Percentiles rank a stretch among this genome's conserved stretches.
Evolutionary conservation across 1,139 yeast genomes (phyloP).

Genomic region (Geotrichum candidum): DNA sequence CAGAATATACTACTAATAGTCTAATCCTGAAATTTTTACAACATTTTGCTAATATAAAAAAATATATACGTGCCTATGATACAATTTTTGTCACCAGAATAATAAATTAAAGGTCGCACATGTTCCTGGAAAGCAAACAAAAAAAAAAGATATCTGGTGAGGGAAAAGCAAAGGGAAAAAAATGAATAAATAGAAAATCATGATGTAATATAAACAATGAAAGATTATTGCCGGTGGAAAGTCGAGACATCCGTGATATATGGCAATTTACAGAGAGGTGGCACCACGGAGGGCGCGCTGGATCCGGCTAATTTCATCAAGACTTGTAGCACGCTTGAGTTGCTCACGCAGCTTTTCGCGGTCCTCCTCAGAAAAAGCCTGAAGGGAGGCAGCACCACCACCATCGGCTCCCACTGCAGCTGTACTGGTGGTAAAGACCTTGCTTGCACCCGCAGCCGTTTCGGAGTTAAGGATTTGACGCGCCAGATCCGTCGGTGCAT

Average conservation of each 20-base stretch:
- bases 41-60: no score
- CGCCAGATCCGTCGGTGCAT: slow-evolving; percentile 34
- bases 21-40: no score
- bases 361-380: slow-evolving; percentile 51
- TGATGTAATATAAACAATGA: no score
- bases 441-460: slow-evolving; percentile 14
- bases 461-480: slow-evolving; percentile 26
- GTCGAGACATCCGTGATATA: slow-evolving; percentile 16
- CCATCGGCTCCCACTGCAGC: slow-evolving; percentile 8
- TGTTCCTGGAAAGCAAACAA: no score
- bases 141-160: no score
- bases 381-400: slow-evolving; percentile 17
- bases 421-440: slow-evolving; percentile 1
- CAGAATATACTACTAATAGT: no score
- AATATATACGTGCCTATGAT: no score
- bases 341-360: slow-evolving; percentile 46
- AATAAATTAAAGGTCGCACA: no score
- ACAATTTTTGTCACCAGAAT: no score
- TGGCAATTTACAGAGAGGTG: slow-evolving; percentile 17
- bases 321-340: slow-evolving; percentile 55
- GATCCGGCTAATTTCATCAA: slow-evolving; percentile 69
- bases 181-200: no score
- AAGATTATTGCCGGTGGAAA: no score
- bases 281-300: slow-evolving; percentile 49
- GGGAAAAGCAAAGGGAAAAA: no score